Base-by-base conservation (phyloP, 108 stramenopile species). In the Nannochloropsis salina region DNA sequence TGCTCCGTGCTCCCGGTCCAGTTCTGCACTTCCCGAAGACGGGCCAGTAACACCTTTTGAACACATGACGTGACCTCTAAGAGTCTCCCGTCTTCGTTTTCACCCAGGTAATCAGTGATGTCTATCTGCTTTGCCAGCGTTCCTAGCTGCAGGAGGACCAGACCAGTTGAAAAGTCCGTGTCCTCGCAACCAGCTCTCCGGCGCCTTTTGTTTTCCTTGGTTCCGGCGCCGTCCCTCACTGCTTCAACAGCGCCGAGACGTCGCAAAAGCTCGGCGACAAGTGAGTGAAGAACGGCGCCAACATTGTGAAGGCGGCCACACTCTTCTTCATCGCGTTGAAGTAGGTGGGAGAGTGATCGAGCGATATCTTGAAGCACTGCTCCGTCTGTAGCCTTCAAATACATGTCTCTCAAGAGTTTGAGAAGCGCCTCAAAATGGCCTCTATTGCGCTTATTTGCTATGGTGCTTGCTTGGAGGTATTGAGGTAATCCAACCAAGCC, bases 331-430 rank as follows among this genome's bases (percentile, higher is more conserved):
- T 74, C 61, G 61, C 61, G 61, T n/a, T 74, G 61, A 3, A 74
- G 61, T n/a, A 74, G 2, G 61, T 74, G 61, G n/a, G 61, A 15
- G 61, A 74, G 8, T 2, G 61, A 74, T n/a, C 61, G 61, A 74
- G 61, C 61, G 20, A 74, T n/a, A n/a, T 74, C 61, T n/a, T 74
- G 61, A 3, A 74, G 61, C 61, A 74, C 61, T n/a, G 61, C 61
- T n/a, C 20, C 61, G 61, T 74, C 61, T n/a, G 61, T 74, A n/a
- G 61, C 61, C 61, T 74, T 74, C 61, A 74, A n/a, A 74, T 74
- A 74, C 5, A 3, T n/a, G n/a, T 3, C 61, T n/a, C 61, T 15
- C 61, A 74, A n/a, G 2, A 74, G 61, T n/a, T 74, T 74, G 61
- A 74, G 61, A 15, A 74, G 61, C 61, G 61, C 61, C 8, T 74